A percentile compares a stretch with the other conserved stretches of the same genome.
phyloP scores from a whole-genome alignment of 78 protist species.

The Pigoraptor vietnamica region DNA sequence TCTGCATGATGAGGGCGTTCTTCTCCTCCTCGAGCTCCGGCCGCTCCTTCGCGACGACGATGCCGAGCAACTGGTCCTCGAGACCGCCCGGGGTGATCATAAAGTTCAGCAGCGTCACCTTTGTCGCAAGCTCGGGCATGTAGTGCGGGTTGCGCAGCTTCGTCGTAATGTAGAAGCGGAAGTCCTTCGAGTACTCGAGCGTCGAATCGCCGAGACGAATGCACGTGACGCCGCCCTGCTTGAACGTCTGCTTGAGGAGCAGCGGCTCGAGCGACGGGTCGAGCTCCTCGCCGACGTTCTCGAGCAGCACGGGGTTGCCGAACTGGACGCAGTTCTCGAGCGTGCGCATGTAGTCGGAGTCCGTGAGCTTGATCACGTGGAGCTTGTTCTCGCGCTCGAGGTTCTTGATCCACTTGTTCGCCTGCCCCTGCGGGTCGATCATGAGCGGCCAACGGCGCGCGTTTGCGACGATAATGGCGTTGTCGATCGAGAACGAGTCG shows the following conservation, averaged over 20 bases:
- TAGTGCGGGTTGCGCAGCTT: constrained; percentile 85
- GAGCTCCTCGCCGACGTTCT: constrained; percentile 76
- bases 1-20: constrained; percentile 39
- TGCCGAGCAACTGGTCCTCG: constrained; percentile 76
- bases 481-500: constrained; percentile 71
- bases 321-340: constrained; percentile 66
- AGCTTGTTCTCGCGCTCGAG: constrained; percentile 49
- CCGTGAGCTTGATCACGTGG: constrained; percentile 54
- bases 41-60: constrained; percentile 65
- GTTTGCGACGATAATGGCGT: constrained; percentile 63
- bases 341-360: constrained; percentile 37
- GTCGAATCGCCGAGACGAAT: constrained; percentile 77
- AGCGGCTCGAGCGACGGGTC: constrained; percentile 86
- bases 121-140: constrained; percentile 70
- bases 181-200: constrained; percentile 63
- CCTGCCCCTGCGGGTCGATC: constrained; percentile 87
- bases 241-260: constrained; percentile 58
- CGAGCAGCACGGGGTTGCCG: constrained; percentile 76
- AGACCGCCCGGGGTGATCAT: constrained; percentile 70
- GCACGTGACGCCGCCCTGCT: constrained; percentile 17
- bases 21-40: constrained; percentile 73
- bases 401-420: constrained; percentile 67
- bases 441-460: constrained; percentile 78
- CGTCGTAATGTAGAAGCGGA: constrained; percentile 78
- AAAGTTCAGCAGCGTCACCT: constrained; percentile 79